These are phyloP conservation scores for Microdochium bolleyi DNA, from an alignment of 2,329 filamentous ascomycete genomes.

Conservation along the genomic window DNA sequence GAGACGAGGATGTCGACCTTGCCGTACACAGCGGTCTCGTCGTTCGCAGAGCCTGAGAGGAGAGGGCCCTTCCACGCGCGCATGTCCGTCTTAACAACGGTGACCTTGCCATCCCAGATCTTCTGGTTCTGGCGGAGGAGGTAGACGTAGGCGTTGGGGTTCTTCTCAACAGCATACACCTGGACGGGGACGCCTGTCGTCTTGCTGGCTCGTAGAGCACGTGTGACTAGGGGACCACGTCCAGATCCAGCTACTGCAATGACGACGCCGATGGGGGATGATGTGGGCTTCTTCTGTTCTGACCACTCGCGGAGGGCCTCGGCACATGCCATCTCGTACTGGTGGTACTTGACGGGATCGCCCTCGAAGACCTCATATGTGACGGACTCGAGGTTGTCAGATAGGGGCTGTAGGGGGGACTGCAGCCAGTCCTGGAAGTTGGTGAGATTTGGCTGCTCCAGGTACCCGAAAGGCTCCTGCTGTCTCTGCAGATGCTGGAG, in stretches of 20 bases:
- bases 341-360: slow-evolving; percentile 94
- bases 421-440: slow-evolving; percentile 89
- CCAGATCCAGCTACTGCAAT: slow-evolving; percentile 91
- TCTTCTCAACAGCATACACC: slow-evolving; percentile 94
- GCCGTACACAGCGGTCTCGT: slow-evolving; percentile 39
- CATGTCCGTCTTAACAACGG: slow-evolving; percentile 94
- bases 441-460: slow-evolving; percentile 43
- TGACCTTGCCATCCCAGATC: slow-evolving; percentile 74
- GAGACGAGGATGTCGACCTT: slow-evolving; percentile 90
- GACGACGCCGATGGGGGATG: slow-evolving; percentile 65
- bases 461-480: slow-evolving; percentile 53
- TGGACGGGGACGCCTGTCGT: slow-evolving; percentile 70
- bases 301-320: slow-evolving; percentile 78
- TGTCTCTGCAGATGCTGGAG: slow-evolving; percentile 76
- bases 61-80: slow-evolving; percentile 84
- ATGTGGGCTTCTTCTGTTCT: slow-evolving; percentile 63
- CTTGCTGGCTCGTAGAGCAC: slow-evolving; percentile 73
- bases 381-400: slow-evolving; percentile 92
- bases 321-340: slow-evolving; percentile 81
- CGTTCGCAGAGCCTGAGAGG: slow-evolving; percentile 30
- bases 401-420: slow-evolving; percentile 86
- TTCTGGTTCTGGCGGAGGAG: slow-evolving; percentile 78
- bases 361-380: slow-evolving; percentile 99
- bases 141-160: slow-evolving; percentile 93
- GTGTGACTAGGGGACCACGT: slow-evolving; percentile 82